These are phyloP conservation scores for Linderniella brevidens DNA, from an alignment of 257 asterid species.

Conservation along the genomic window DNA sequence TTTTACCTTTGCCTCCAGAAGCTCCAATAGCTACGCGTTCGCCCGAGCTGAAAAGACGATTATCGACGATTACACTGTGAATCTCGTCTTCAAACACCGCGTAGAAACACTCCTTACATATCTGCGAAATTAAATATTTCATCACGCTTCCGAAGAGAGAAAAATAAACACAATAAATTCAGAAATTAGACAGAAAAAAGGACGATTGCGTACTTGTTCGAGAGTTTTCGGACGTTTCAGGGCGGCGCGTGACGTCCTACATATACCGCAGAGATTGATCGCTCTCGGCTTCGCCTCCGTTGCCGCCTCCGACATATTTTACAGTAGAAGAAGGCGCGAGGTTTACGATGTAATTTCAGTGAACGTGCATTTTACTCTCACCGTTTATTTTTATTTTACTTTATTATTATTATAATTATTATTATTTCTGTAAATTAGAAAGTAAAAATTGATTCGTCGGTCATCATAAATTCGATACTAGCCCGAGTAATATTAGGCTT, in stretches of 20 bases:
- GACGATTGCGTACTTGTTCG: constrained; percentile 33
- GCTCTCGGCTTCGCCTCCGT: constrained; percentile 37
- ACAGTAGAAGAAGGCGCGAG: too few species aligned
- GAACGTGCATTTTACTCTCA: too few species aligned
- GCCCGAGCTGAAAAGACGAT: constrained; percentile 68
- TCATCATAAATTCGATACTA: too few species aligned
- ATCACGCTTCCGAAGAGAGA: neutral
- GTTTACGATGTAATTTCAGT: too few species aligned
- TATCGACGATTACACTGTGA: constrained; percentile 62
- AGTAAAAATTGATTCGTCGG: too few species aligned
- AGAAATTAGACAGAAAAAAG: neutral
- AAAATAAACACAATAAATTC: neutral
- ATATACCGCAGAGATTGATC: constrained; percentile 40
- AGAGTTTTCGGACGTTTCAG: constrained; percentile 93
- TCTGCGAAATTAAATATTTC: constrained; percentile 18
- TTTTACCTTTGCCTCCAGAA: constrained; percentile 93
- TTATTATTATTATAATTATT: too few species aligned
- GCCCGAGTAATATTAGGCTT: too few species aligned
- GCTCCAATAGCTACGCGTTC: constrained; percentile 96
- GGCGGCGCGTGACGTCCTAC: constrained; percentile 59
- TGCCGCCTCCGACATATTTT: constrained; percentile 15
- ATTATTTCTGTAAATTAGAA: too few species aligned
- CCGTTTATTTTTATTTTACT: too few species aligned
- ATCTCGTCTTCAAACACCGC: constrained; percentile 78
- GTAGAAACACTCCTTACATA: constrained; percentile 88